Conservation (phyloP, 164 flowering plant species). For the Vitis vinifera region ASM3070453v1 NC_081808.1:25504001-25504500, state of each 20-base stretch:
- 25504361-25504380: neutral
- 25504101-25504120: too few species aligned
- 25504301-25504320: constrained; percentile 80
- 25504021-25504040: too few species aligned
- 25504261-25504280: constrained; percentile 93
- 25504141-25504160: too few species aligned
- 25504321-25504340: neutral
- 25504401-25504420: constrained; percentile 80
- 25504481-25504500: constrained; percentile 74
- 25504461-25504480: constrained; percentile 90
- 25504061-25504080: too few species aligned
- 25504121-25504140: too few species aligned
- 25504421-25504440: constrained; percentile 80
- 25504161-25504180: neutral
- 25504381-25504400: neutral
- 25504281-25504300: constrained; percentile 92
- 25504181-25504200: neutral
- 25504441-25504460: constrained; percentile 89
- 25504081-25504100: too few species aligned
- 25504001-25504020: too few species aligned
- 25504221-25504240: neutral
- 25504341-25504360: neutral
- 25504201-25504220: neutral
- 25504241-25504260: constrained; percentile 94
- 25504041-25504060: too few species aligned